These are phyloP conservation scores for Colletotrichum cordylinicola DNA, from an alignment of 2,329 filamentous ascomycete genomes.

Conservation along the genomic window DNA sequence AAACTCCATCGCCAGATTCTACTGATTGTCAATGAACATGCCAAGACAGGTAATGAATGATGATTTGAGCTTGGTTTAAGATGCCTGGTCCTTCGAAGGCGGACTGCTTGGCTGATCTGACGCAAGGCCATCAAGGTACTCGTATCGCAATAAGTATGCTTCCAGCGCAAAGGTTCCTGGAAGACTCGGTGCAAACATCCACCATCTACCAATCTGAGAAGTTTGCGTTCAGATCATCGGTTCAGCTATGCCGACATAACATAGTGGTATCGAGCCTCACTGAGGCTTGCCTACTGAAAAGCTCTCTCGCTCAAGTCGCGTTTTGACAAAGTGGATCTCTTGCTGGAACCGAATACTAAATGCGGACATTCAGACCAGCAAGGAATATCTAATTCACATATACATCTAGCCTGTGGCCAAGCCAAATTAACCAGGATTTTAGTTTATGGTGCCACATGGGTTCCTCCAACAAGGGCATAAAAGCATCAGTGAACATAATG, in stretches of 20 bases:
- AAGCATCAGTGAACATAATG: neutral
- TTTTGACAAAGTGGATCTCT: too few relatives aligned
- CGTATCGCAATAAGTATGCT: neutral
- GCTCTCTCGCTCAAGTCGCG: too few relatives aligned
- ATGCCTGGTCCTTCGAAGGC: neutral
- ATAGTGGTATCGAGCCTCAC: neutral
- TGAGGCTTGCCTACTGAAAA: neutral
- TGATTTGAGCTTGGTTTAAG: neutral
- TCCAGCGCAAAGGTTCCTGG: neutral
- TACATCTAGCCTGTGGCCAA: too few relatives aligned
- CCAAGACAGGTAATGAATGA: neutral
- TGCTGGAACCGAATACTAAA: too few relatives aligned
- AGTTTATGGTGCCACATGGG: too few relatives aligned
- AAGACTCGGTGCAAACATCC: neutral
- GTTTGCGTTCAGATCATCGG: neutral
- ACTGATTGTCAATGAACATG: rapidly evolving
- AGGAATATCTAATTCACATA: too few relatives aligned
- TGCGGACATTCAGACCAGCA: too few relatives aligned
- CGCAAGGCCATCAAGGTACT: neutral
- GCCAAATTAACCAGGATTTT: too few relatives aligned
- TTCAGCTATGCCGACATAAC: rapidly evolving
- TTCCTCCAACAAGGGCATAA: rapidly evolving
- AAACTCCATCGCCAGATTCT: neutral
- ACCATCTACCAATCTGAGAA: neutral
- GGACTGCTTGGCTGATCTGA: neutral